A percentile compares a stretch with the other conserved stretches of the same genome.
Evolutionary conservation across 192 early-diverging fungal species (phyloP).

Genomic region (Coemansia sp.): DNA sequence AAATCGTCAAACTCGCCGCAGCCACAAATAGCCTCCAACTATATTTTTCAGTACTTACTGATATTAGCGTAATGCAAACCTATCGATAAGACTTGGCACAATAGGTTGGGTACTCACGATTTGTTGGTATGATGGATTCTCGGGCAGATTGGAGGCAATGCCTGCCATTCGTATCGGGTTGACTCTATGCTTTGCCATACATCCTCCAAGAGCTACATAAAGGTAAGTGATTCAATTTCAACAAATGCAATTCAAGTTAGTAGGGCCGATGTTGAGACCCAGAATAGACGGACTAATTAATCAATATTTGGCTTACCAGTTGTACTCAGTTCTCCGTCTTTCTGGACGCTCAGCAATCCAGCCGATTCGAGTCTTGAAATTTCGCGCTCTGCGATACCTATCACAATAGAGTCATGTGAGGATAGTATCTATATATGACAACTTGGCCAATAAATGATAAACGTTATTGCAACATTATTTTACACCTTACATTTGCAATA

Average conservation of each 20-base stretch:
- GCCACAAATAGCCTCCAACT: constrained; percentile 28
- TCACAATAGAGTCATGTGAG: not conserved
- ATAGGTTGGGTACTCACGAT: constrained; percentile 26
- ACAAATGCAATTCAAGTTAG: not conserved
- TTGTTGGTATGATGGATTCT: constrained; percentile 21
- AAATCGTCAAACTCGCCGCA: constrained; percentile 32
- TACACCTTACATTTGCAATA: constrained; percentile 17
- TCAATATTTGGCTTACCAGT: constrained; percentile 8
- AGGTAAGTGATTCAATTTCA: not conserved
- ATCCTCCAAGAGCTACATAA: constrained; percentile 31
- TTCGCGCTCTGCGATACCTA: constrained; percentile 13
- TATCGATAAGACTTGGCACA: not conserved
- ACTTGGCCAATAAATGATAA: not conserved
- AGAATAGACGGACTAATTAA: not conserved
- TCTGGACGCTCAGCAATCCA: not conserved
- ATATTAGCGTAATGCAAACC: not conserved
- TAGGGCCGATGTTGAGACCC: not conserved
- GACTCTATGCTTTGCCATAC: constrained; percentile 37
- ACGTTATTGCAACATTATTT: not conserved
- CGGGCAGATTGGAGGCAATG: constrained; percentile 15
- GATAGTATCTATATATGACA: not conserved
- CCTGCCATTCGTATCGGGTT: constrained; percentile 31
- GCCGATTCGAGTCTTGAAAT: not conserved
- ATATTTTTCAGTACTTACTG: constrained; percentile 12
- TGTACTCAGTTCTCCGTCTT: not conserved